These are phyloP conservation scores for Sporothrix curviconia DNA, from an alignment of 2,329 filamentous ascomycete species.

Conservation along the genomic window DNA sequence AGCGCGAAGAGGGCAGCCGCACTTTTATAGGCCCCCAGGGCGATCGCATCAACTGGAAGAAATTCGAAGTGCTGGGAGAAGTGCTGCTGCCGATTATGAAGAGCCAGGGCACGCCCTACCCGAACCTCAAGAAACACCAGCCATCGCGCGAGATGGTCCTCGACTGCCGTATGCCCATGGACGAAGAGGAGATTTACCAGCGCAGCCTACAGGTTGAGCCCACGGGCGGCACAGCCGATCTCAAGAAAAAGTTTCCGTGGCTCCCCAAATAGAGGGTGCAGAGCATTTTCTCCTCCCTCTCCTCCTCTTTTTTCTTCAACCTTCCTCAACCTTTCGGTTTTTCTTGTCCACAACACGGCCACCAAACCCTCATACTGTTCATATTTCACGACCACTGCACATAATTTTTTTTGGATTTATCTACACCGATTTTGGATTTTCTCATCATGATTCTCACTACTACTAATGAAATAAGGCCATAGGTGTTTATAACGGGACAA, in stretches of 20 bases:
- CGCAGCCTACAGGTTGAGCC: conserved; percentile 55
- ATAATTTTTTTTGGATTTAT: too few relatives aligned
- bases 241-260: conserved; percentile 63
- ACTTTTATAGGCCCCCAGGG: conserved; percentile 73
- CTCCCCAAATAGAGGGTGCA: conserved; percentile 41
- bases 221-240: conserved; percentile 38
- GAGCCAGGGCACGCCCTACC: conserved; percentile 80
- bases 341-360: too few relatives aligned
- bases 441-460: too few relatives aligned
- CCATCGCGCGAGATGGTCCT: conserved; percentile 68
- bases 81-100: conserved; percentile 85
- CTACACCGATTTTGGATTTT: too few relatives aligned
- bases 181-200: conserved; percentile 74
- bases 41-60: conserved; percentile 90
- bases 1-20: conserved; percentile 87
- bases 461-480: too few relatives aligned
- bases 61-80: conserved; percentile 93
- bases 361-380: too few relatives aligned
- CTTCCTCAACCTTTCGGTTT: not conserved
- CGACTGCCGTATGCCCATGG: conserved; percentile 72
- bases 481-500: too few relatives aligned
- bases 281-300: not conserved
- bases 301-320: not conserved
- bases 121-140: conserved; percentile 62
- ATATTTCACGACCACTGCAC: too few relatives aligned